Percentiles rank a stretch among this genome's conserved stretches.
Conservation (phyloP, 2,329 filamentous ascomycete genomes). For the Dactylellina parvicollis region DNA sequence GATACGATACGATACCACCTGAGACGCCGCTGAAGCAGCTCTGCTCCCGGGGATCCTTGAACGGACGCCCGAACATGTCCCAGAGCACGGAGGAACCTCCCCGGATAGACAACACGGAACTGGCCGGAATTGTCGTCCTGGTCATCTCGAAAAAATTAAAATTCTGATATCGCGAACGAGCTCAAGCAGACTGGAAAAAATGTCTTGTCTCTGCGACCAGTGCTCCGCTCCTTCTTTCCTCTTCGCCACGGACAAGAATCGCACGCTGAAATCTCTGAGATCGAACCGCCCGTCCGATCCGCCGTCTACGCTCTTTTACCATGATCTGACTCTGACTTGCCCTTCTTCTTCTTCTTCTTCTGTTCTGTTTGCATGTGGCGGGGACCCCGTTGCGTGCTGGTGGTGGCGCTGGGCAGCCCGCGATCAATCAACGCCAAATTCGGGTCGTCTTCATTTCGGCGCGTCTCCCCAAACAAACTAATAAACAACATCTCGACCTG, state of each 20-base stretch:
- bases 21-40: slow-evolving; percentile 50
- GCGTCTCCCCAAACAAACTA: slow-evolving; percentile 31
- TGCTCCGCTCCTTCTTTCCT: not conserved
- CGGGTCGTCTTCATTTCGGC: not conserved
- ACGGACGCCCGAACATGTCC: not conserved
- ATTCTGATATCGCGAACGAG: slow-evolving; percentile 14
- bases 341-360: not conserved
- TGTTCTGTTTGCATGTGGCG: slow-evolving; percentile 35
- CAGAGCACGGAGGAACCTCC: not conserved
- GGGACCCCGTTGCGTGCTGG: slow-evolving; percentile 15
- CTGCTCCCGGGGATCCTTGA: slow-evolving; percentile 12
- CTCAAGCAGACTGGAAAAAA: not conserved
- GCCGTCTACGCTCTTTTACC: not conserved
- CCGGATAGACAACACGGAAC: not conserved
- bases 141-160: not conserved
- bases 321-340: not conserved
- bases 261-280: no score
- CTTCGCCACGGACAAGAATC: no score
- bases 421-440: slow-evolving; percentile 8
- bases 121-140: not conserved
- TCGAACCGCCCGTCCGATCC: no score
- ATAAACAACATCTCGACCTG: not conserved
- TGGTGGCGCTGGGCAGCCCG: slow-evolving; percentile 5
- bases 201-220: not conserved
- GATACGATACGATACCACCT: slow-evolving; percentile 10